These are phyloP conservation scores for Candida wancherniae DNA, from an alignment of 805 yeast species.

Conservation along the genomic window DNA sequence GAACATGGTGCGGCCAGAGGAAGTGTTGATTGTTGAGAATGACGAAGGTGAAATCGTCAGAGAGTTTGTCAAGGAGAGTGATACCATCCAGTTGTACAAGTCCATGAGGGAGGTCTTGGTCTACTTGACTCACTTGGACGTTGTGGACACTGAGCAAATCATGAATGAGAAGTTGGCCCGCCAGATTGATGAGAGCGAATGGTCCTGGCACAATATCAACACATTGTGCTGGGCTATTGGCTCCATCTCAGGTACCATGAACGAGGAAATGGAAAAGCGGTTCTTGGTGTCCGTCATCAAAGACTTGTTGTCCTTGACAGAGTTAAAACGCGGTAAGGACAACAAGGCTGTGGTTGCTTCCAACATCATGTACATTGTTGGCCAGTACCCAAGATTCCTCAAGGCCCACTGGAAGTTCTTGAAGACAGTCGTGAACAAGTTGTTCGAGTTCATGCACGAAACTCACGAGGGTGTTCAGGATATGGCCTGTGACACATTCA, in stretches of 20 bases:
- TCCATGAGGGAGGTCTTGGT: conserved; percentile 94
- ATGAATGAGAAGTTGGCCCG: conserved; percentile 88
- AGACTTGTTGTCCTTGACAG: conserved; percentile 86
- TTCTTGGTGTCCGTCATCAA: conserved; percentile 91
- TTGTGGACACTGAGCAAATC: conserved; percentile 86
- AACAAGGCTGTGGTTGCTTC: conserved; percentile 99
- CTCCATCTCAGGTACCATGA: conserved; percentile 97
- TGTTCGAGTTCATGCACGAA: conserved; percentile 99
- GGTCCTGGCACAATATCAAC: conserved; percentile 99
- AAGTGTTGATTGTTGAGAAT: conserved; percentile 92
- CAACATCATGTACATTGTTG: conserved; percentile 99
- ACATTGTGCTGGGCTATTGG: conserved; percentile 99
- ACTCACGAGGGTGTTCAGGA: conserved; percentile 99
- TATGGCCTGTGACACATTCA: conserved; percentile 99
- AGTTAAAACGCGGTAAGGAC: conserved; percentile 94
- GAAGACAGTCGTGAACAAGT: conserved; percentile 90
- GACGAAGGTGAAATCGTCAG: conserved; percentile 99
- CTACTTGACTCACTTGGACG: conserved; percentile 92
- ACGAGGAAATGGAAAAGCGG: conserved; percentile 93
- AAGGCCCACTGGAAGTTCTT: conserved; percentile 98
- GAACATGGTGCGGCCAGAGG: conserved; percentile 98
- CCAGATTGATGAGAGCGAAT: conserved; percentile 93
- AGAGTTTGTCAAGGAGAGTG: conserved; percentile 94
- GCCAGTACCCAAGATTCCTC: conserved; percentile 95
- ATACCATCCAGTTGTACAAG: conserved; percentile 92